Percentiles rank a stretch among this genome's conserved stretches.
These are phyloP conservation scores for Oryza glumipatula DNA, from an alignment of 176 grass and related monocot species.

Conservation along the genomic window DNA sequence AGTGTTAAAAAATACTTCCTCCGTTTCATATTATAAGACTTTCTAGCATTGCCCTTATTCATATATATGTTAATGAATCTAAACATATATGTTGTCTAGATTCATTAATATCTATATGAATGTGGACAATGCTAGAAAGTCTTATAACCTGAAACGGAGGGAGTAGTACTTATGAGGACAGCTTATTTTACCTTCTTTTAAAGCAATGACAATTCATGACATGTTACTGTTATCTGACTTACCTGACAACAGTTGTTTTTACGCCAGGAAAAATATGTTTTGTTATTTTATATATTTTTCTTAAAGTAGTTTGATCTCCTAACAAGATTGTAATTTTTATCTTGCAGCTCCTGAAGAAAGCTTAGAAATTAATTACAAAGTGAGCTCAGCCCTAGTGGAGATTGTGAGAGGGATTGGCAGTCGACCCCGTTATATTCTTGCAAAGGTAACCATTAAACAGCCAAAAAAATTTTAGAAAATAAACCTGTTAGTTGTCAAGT, in stretches of 20 bases:
- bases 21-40: too few species aligned
- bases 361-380: slow-evolving; percentile 96
- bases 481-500: background rate
- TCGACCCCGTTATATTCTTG: slow-evolving; percentile 84
- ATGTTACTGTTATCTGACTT: slow-evolving; percentile 3
- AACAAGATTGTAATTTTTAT: slow-evolving; percentile 17
- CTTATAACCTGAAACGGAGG: too few species aligned
- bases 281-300: background rate
- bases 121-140: too few species aligned
- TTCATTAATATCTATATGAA: too few species aligned
- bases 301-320: slow-evolving; percentile 24
- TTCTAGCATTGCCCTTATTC: too few species aligned
- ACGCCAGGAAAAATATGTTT: slow-evolving; percentile 8
- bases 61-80: too few species aligned
- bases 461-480: background rate
- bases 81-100: too few species aligned
- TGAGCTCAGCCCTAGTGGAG: slow-evolving; percentile 86
- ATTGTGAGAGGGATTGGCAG: slow-evolving; percentile 72
- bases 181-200: slow-evolving; percentile 14
- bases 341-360: slow-evolving; percentile 90
- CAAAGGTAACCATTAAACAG: slow-evolving; percentile 68
- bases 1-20: background rate
- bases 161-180: background rate
- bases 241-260: slow-evolving; percentile 8
- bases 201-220: background rate